Conservation (phyloP, 1,284 basidiomycete species). For the Exobasidium cylindrosporum region DNA sequence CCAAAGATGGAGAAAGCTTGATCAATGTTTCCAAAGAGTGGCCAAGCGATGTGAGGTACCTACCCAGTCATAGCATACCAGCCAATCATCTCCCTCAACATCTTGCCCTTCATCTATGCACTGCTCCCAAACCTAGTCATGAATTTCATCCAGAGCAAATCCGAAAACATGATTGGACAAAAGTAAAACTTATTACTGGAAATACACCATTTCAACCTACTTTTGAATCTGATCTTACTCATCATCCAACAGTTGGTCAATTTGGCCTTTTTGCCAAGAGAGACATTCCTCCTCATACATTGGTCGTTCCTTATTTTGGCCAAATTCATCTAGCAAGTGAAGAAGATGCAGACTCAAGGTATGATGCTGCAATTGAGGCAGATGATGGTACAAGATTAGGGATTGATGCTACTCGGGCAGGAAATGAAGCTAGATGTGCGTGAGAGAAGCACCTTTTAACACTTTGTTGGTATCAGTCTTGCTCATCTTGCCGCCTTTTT, state of each 20-base stretch:
- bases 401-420: constrained; percentile 70
- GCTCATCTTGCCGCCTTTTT: neutral
- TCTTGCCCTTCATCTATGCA: neutral
- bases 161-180: neutral
- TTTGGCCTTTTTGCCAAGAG: constrained; percentile 73
- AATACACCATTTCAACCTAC: constrained; percentile 2
- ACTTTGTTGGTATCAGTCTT: neutral
- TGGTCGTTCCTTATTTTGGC: constrained; percentile 78
- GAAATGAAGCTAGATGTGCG: constrained; percentile 67
- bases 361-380: constrained; percentile 64
- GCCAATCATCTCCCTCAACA: neutral
- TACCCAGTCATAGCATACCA: neutral
- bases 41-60: neutral
- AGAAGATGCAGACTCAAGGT: constrained; percentile 66
- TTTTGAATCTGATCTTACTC: constrained; percentile 13
- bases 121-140: neutral
- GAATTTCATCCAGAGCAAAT: constrained; percentile 8
- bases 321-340: constrained; percentile 69
- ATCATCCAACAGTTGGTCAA: constrained; percentile 78
- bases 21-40: no score
- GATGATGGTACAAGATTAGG: constrained; percentile 51
- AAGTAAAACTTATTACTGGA: neutral
- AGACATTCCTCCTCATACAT: constrained; percentile 66
- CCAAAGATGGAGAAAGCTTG: no score
- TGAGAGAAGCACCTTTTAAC: neutral